These are phyloP conservation scores for Fusarium begoniae DNA, from an alignment of 2,329 filamentous ascomycete species.

Conservation along the genomic window DNA sequence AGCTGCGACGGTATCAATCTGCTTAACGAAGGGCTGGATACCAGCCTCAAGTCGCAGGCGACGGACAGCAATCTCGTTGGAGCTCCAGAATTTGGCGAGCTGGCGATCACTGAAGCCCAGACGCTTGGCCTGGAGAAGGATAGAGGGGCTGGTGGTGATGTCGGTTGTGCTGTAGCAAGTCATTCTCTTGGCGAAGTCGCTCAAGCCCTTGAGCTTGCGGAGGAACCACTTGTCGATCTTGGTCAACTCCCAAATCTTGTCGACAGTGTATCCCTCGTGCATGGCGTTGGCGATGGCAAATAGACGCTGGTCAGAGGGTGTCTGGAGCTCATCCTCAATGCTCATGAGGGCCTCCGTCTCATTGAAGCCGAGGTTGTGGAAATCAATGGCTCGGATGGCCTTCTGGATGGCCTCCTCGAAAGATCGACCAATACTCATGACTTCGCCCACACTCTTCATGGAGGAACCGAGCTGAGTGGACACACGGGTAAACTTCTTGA, in stretches of 20 bases:
- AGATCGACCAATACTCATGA: conserved; percentile 96
- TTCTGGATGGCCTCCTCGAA: conserved; percentile 99
- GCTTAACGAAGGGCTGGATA: conserved; percentile 91
- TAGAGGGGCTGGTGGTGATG: conserved; percentile 67
- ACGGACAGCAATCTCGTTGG: conserved; percentile 91
- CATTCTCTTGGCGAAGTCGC: conserved; percentile 87
- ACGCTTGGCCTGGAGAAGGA: conserved; percentile 87
- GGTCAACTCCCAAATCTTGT: conserved; percentile 98
- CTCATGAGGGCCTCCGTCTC: conserved; percentile 93
- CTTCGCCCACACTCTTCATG: conserved; percentile 99
- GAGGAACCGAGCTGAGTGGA: conserved; percentile 96
- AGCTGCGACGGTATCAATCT: conserved; percentile 97
- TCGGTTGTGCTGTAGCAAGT: conserved; percentile 71
- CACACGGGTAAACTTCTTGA: conserved; percentile 98
- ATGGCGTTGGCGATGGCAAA: conserved; percentile 99
- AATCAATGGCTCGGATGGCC: conserved; percentile 94
- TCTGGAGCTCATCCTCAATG: conserved; percentile 95
- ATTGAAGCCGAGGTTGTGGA: conserved; percentile 94
- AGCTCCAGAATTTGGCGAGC: conserved; percentile 92
- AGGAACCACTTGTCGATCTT: conserved; percentile 99
- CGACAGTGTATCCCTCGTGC: conserved; percentile 90
- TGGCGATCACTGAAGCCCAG: conserved; percentile 95
- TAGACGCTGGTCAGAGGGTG: conserved; percentile 94
- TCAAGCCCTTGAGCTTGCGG: conserved; percentile 87
- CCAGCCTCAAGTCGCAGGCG: conserved; percentile 84